Percentiles rank a stretch among this genome's conserved stretches.
These are phyloP conservation scores for Talinum fruticosum DNA, from an alignment of 148 eudicot species.

Conservation along the genomic window DNA sequence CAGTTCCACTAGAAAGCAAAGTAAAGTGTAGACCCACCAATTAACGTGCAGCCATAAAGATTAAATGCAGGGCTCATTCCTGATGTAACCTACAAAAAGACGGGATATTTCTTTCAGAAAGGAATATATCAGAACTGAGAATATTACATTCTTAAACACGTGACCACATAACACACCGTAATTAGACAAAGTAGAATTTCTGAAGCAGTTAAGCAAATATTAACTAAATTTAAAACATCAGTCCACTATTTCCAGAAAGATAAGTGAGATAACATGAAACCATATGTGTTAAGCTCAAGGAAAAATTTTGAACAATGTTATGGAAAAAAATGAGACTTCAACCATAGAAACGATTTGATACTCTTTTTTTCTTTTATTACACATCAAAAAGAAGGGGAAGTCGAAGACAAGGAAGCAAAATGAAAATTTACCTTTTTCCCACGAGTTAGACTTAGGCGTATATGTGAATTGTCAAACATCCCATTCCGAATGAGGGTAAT, in stretches of 20 bases:
- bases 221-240: no score
- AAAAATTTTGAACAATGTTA: neutral
- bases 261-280: neutral
- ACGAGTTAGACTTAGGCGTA: conserved; percentile 89
- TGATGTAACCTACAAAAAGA: conserved; percentile 66
- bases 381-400: conserved; percentile 6
- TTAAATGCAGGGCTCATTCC: conserved; percentile 98
- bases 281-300: neutral
- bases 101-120: neutral
- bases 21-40: conserved; percentile 44
- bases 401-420: neutral
- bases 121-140: neutral
- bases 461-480: conserved; percentile 91
- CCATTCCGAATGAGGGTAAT: conserved; percentile 82
- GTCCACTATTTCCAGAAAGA: neutral
- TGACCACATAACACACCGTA: neutral
- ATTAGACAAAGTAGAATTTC: neutral
- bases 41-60: conserved; percentile 91
- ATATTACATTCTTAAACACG: neutral
- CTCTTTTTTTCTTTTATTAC: no score
- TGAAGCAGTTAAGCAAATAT: neutral
- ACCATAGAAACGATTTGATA: neutral
- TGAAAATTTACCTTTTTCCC: conserved; percentile 78
- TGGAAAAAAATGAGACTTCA: neutral
- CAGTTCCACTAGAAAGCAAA: neutral